phyloP scores from a whole-genome alignment of 2,329 filamentous ascomycete species.

The Calonectria crousiana region DNA sequence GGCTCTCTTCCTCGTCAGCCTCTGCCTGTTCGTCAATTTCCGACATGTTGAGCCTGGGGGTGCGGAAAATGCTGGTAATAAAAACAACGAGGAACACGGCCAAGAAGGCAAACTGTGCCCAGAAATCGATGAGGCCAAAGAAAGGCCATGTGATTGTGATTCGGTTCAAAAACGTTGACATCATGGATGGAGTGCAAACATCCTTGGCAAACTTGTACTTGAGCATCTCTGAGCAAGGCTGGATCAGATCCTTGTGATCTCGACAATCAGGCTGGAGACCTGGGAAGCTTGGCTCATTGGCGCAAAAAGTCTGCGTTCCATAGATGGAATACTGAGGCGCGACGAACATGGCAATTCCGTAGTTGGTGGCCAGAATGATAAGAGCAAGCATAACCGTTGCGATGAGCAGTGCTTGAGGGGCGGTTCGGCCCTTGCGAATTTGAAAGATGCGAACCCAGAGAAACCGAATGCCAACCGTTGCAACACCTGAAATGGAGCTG shows the following conservation, averaged over 20 bases:
- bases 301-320: conserved; percentile 94
- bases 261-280: conserved; percentile 82
- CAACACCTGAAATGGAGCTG: conserved; percentile 87
- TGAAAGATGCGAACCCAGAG: conserved; percentile 95
- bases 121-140: conserved; percentile 93
- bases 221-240: conserved; percentile 83
- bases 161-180: conserved; percentile 93
- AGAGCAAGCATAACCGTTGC: conserved; percentile 92
- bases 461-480: conserved; percentile 91
- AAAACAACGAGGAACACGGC: conserved; percentile 87
- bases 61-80: conserved; percentile 81
- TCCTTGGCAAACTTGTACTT: conserved; percentile 77
- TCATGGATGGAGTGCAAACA: conserved; percentile 91
- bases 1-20: conserved; percentile 91
- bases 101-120: conserved; percentile 94
- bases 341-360: conserved; percentile 91
- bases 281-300: conserved; percentile 72
- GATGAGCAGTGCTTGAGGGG: conserved; percentile 90
- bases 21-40: conserved; percentile 91
- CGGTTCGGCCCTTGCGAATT: conserved; percentile 88
- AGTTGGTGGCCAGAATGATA: conserved; percentile 92
- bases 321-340: conserved; percentile 96
- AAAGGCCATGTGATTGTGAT: conserved; percentile 95
- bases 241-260: conserved; percentile 77
- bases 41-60: conserved; percentile 80